A percentile compares a stretch with the other conserved stretches of the same genome.
These are phyloP conservation scores for Solanum lycopersicoides DNA, from an alignment of 257 asterid species.

Conservation along the genomic window DNA sequence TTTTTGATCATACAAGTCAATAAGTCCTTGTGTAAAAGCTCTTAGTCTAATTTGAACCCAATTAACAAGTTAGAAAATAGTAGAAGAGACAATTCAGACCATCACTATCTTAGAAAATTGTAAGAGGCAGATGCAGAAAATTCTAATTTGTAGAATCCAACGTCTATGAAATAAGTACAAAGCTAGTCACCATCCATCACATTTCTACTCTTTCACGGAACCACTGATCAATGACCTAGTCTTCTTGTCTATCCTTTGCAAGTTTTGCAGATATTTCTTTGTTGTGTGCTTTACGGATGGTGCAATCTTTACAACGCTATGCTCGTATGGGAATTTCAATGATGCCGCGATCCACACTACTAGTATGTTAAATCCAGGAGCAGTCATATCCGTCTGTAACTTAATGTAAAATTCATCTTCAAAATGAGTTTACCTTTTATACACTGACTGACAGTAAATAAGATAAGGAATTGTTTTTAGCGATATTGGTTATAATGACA, in stretches of 20 bases:
- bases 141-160: background rate
- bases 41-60: background rate
- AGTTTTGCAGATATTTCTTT: background rate
- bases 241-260: background rate
- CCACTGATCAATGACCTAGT: background rate
- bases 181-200: background rate
- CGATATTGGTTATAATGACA: too few species aligned
- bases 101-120: background rate
- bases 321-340: background rate
- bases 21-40: background rate
- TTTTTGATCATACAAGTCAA: background rate
- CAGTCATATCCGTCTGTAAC: conserved; percentile 25
- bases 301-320: background rate
- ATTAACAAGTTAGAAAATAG: background rate
- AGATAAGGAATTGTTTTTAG: background rate
- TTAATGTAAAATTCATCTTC: too few species aligned
- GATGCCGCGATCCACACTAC: conserved; percentile 31
- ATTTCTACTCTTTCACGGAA: background rate
- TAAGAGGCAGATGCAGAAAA: background rate
- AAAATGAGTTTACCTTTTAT: background rate
- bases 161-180: background rate
- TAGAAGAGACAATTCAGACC: background rate
- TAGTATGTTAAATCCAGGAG: conserved; percentile 28
- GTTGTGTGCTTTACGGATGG: background rate
- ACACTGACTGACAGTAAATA: background rate